phyloP scores from a whole-genome alignment of 306 rosid species.

The Dalbergia cultrata region DNA sequence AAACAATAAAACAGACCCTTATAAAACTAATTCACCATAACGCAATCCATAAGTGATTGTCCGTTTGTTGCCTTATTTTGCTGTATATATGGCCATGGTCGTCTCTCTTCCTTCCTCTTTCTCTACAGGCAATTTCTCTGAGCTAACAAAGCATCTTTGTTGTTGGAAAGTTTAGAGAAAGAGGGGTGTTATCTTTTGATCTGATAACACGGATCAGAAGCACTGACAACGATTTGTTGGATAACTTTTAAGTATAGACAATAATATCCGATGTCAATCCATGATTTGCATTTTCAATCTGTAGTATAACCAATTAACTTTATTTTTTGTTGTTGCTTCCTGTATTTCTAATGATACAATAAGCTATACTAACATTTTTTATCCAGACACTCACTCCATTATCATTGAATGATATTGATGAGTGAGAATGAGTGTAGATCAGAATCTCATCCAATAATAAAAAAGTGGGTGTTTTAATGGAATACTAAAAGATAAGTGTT shows the following conservation, averaged over 20 bases:
- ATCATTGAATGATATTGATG: no score
- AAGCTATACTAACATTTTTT: no score
- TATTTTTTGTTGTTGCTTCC: no score
- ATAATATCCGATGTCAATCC: not conserved
- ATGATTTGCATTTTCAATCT: not conserved
- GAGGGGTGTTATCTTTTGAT: conserved; percentile 46
- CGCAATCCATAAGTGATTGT: not conserved
- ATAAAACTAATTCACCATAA: not conserved
- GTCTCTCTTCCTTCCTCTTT: conserved; percentile 22
- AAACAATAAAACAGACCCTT: not conserved
- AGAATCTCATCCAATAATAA: no score
- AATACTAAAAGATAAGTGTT: no score
- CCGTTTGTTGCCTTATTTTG: not conserved
- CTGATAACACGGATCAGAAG: conserved; percentile 8
- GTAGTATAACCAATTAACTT: not conserved
- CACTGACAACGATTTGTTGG: conserved; percentile 25
- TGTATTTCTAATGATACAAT: no score
- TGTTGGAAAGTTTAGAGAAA: conserved; percentile 35
- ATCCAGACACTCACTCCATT: no score
- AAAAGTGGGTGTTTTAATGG: no score
- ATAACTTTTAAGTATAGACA: conserved; percentile 14
- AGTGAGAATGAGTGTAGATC: no score
- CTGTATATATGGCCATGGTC: conserved; percentile 27
- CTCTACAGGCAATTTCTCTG: conserved; percentile 49
- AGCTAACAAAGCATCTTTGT: conserved; percentile 19